Evolutionary conservation across 225 moss, liverwort and hornwort genomes (phyloP).

Genomic region (Straminergon stramineum): DNA sequence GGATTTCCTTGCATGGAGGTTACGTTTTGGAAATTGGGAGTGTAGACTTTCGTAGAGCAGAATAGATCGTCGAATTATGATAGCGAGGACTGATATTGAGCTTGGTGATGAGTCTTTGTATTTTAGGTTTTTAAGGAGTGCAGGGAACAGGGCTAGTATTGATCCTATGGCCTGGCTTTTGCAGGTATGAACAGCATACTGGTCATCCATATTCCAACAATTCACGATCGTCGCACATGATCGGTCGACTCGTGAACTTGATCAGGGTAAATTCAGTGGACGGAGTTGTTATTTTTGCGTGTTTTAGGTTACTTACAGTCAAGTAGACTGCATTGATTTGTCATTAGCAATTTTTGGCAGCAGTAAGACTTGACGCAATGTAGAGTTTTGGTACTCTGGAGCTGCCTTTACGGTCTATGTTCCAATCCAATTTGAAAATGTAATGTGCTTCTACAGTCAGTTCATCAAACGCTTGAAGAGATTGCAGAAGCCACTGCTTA

Average conservation of each 20-base stretch:
- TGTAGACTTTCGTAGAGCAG: neutral
- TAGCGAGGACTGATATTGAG: neutral
- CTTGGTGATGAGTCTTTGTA: neutral
- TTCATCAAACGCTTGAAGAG: neutral
- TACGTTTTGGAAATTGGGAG: conserved; percentile 8
- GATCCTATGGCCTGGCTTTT: neutral
- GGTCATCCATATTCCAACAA: conserved; percentile 74
- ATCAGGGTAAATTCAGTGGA: conserved; percentile 54
- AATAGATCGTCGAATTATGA: neutral
- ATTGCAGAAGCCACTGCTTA: neutral
- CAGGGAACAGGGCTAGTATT: neutral
- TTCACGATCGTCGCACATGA: conserved; percentile 80
- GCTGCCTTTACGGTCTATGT: neutral
- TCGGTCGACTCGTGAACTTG: conserved; percentile 80
- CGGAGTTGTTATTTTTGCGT: neutral
- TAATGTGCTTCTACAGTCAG: neutral
- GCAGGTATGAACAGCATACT: conserved; percentile 80
- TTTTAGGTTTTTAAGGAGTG: neutral
- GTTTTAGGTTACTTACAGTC: neutral
- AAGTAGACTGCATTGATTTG: neutral
- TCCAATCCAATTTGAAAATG: neutral
- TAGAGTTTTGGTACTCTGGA: neutral
- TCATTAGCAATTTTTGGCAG: neutral
- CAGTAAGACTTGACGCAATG: neutral
- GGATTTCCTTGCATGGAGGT: neutral